A percentile compares a stretch with the other conserved stretches of the same genome.
Conservation (phyloP, 139 green algal species). For the Micromonas commoda region DNA sequence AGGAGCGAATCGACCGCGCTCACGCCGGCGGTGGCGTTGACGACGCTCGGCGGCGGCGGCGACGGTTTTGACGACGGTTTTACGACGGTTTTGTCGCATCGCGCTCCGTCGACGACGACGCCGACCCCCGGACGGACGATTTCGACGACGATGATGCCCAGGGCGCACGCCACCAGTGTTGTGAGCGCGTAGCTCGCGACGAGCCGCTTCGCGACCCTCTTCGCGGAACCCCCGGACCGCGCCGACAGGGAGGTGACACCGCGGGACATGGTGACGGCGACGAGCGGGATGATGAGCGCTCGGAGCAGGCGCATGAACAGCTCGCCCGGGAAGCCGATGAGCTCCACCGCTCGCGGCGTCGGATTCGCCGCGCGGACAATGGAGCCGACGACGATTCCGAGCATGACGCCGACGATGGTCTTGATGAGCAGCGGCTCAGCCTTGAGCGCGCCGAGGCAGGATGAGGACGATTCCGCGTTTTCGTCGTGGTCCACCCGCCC, state of each 20-base stretch:
- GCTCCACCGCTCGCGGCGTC: constrained; percentile 14
- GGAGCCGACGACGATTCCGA: constrained; percentile 30
- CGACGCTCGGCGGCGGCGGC: not conserved
- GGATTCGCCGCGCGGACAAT: constrained; percentile 22
- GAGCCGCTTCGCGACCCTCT: constrained; percentile 7
- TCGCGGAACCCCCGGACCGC: constrained; percentile 8
- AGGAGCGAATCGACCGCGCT: constrained; percentile 39
- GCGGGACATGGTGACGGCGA: constrained; percentile 44
- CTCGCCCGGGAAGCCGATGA: constrained; percentile 47
- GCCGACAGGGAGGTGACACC: constrained; percentile 41
- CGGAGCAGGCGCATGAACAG: constrained; percentile 51
- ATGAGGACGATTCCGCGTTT: not conserved
- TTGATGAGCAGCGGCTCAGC: not conserved
- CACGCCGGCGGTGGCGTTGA: constrained; percentile 4
- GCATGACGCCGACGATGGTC: constrained; percentile 24
- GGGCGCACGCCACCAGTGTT: constrained; percentile 39
- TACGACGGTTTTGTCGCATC: not conserved
- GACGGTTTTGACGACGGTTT: not conserved
- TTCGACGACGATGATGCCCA: constrained; percentile 46
- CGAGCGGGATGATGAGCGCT: constrained; percentile 49
- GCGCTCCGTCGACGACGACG: not conserved
- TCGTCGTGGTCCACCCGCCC: not conserved
- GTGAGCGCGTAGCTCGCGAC: constrained; percentile 38
- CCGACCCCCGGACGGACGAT: constrained; percentile 35
- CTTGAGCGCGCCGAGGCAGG: not conserved